Base-by-base conservation (phyloP, 2,329 filamentous ascomycete genomes). In the Rutstroemia sp. region DNA sequence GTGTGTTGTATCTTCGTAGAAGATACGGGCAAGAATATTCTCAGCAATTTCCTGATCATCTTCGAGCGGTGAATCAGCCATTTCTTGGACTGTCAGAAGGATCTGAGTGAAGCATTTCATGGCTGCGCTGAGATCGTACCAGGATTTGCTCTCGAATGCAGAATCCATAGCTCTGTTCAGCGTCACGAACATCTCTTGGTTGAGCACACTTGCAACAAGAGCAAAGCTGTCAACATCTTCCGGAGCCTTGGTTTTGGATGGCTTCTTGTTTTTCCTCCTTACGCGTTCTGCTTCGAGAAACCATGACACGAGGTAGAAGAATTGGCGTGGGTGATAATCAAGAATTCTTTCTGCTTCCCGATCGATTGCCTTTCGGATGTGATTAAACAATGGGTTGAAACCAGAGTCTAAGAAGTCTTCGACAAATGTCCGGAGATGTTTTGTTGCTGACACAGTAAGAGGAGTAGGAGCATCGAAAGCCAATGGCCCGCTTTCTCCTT, bases 1-100 rank as follows among this genome's bases (percentile, higher is more conserved):
- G 67, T 99, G 92, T 0, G 92, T 96, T 0, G 89, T 83, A 68
- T 97, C 91, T 71, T 99, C 94, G 73, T 99, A 99, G 71, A 99
- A 99, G n/a, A 99, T 90, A 59, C 92, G 89, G 66, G 88, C 95
- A 52, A 96, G 83, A 12, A 95, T 96, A 65, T 99, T 99, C 69
- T 99, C 92, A 0, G 94, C 92, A 69, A 99, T 97, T 65, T 97
- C 94, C 68, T 95, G 88, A 63, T 99, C 90, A n/a, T 96, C 92
- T 61, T 96, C 92, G 30, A 89, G 80, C 0, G 82, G 79, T 1
- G 90, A 94, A 48, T 88, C 83, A 1, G 85, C 78, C 92, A 99
- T 97, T 59, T 95, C 90, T 66, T 96, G 91, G 2, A 97, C 87
- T 0, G 92, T 96, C 25, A 96, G 79, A 19, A 96, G 77, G 62